phyloP scores from a whole-genome alignment of 305 asterid genomes.

The Euphrasia arctica region DNA sequence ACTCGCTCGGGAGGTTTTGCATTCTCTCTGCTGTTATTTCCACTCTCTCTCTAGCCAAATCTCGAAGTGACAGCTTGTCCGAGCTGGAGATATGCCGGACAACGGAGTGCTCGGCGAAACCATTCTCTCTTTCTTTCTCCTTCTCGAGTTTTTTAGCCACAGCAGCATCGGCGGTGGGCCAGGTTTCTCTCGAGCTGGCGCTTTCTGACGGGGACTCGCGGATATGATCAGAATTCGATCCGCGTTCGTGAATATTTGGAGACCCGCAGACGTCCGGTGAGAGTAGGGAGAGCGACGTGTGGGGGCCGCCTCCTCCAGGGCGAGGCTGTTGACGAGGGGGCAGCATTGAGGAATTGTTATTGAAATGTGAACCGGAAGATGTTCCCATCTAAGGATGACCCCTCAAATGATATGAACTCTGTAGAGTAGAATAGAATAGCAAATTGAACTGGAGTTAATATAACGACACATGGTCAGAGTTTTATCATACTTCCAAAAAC shows the following conservation, averaged over 20 bases:
- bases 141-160: slow-evolving; percentile 50
- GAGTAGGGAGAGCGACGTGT: slow-evolving; percentile 73
- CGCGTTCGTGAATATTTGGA: slow-evolving; percentile 74
- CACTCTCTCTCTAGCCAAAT: slow-evolving; percentile 75
- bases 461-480: not conserved
- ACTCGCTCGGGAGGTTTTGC: slow-evolving; percentile 81
- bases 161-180: slow-evolving; percentile 82
- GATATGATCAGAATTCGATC: slow-evolving; percentile 70
- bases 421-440: slow-evolving; percentile 9
- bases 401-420: slow-evolving; percentile 5
- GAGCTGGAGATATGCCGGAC: slow-evolving; percentile 59
- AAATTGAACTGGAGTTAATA: not conserved
- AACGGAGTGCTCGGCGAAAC: slow-evolving; percentile 69
- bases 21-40: slow-evolving; percentile 70
- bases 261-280: slow-evolving; percentile 80
- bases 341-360: slow-evolving; percentile 70
- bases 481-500: not conserved
- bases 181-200: slow-evolving; percentile 90
- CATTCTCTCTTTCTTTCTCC: slow-evolving; percentile 66
- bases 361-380: slow-evolving; percentile 70
- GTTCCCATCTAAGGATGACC: slow-evolving; percentile 44
- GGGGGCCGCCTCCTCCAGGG: slow-evolving; percentile 60
- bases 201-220: slow-evolving; percentile 93
- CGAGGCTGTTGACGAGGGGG: slow-evolving; percentile 93
- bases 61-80: slow-evolving; percentile 69